These are phyloP conservation scores for Dendrothele bispora DNA, from an alignment of 768 basidiomycete genomes.

Conservation along the genomic window DNA sequence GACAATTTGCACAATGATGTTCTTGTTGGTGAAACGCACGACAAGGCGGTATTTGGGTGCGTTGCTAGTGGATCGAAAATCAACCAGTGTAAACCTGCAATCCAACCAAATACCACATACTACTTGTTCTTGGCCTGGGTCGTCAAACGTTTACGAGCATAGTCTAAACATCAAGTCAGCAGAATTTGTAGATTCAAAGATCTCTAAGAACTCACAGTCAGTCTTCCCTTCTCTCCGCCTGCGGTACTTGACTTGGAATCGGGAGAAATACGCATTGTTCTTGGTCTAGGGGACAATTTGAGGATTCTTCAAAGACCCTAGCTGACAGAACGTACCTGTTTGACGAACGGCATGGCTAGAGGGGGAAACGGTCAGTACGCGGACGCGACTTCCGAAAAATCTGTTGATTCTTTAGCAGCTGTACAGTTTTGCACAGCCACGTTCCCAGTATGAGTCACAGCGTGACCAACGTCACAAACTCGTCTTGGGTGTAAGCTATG, in stretches of 20 bases:
- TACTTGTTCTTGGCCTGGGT: constrained; percentile 99
- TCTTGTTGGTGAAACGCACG: constrained; percentile 97
- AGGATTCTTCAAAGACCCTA: too few relatives aligned
- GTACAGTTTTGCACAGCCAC: too few relatives aligned
- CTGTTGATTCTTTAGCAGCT: too few relatives aligned
- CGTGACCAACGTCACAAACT: too few relatives aligned
- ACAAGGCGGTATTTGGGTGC: constrained; percentile 98
- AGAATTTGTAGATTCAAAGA: not conserved
- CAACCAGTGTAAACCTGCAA: not conserved
- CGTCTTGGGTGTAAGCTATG: too few relatives aligned
- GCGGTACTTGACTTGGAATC: constrained; percentile 98
- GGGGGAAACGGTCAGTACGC: constrained; percentile 3
- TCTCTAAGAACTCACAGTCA: constrained; percentile 66
- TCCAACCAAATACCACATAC: too few relatives aligned
- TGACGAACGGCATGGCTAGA: constrained; percentile 90
- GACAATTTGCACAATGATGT: constrained; percentile 92
- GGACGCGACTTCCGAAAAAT: not conserved
- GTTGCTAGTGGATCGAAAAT: constrained; percentile 49
- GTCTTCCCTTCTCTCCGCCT: constrained; percentile 98
- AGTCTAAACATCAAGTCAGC: constrained; percentile 56
- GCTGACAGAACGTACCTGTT: too few relatives aligned
- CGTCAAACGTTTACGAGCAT: constrained; percentile 95
- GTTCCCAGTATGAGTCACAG: too few relatives aligned
- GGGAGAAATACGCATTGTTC: constrained; percentile 95
- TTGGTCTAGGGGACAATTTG: too few relatives aligned